Conservation (phyloP, 345 rosid species). For the Brassica cretica region DNA sequence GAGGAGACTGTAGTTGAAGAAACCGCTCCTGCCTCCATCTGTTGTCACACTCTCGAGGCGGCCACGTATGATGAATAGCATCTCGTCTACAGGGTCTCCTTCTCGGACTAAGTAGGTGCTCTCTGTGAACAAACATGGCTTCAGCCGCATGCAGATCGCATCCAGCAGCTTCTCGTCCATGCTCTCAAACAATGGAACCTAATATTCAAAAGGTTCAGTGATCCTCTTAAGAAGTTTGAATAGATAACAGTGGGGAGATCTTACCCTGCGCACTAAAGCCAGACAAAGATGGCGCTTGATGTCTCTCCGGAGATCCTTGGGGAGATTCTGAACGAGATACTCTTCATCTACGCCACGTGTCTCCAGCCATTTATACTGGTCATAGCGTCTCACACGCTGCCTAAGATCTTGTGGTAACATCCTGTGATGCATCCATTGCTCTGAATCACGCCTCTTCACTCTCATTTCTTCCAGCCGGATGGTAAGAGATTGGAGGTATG, state of each 20-base stretch:
- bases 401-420: constrained; percentile 81
- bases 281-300: constrained; percentile 92
- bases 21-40: constrained; percentile 94
- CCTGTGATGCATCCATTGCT: constrained; percentile 98
- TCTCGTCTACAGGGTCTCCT: constrained; percentile 93
- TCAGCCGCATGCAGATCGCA: constrained; percentile 89
- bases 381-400: constrained; percentile 87
- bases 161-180: constrained; percentile 95
- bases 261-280: constrained; percentile 86
- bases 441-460: constrained; percentile 94
- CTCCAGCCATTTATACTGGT: constrained; percentile 95
- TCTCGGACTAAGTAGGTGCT: constrained; percentile 76
- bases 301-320: constrained; percentile 92
- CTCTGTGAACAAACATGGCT: constrained; percentile 85
- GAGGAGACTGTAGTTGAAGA: constrained; percentile 71
- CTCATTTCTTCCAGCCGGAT: constrained; percentile 97
- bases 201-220: background rate
- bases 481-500: constrained; percentile 92
- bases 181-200: constrained; percentile 86
- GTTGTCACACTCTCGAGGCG: constrained; percentile 91
- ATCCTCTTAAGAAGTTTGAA: background rate
- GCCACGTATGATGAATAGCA: constrained; percentile 94
- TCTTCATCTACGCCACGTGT: constrained; percentile 97
- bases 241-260: constrained; percentile 15
- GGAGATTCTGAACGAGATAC: constrained; percentile 69